Base-by-base conservation (phyloP, 768 basidiomycete species). In the Mycena floridula region DNA sequence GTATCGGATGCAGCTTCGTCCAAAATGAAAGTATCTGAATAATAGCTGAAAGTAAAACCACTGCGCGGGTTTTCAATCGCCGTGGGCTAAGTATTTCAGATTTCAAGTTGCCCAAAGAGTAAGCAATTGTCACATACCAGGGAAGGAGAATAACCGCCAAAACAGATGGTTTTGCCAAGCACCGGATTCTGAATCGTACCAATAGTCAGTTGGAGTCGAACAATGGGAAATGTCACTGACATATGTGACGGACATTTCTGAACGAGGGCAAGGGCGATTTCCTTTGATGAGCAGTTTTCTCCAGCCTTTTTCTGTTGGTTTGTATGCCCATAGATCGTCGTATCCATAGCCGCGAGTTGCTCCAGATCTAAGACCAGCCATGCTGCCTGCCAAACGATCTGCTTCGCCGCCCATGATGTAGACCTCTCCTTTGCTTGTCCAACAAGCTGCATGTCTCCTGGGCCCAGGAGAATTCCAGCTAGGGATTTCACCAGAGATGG, bases 21-120 rank as follows among this genome's bases (percentile, higher is more conserved):
- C 51, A 50, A 57, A 25, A 69, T 53, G 57, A 66, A 70, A 0
- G 69, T 69, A 43, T 72, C 69, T 18, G 66, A 65, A 48, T 58
- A 72, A 56, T 70, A 73, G 25, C 62, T 56, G 55, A 57, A 69
- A 3, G n/a, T 52, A 46, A 49, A 62, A 66, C 13, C 38, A 49
- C 2, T 15, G 32, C n/a, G n/a, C n/a, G n/a, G n/a, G n/a, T n/a
- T n/a, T n/a, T n/a, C n/a, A n/a, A 3, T 7, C 7, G 32, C 7
- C 32, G 32, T 7, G 13, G 3, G 32, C 32, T 25, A 15, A n/a
- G 5, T 40, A n/a, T 25, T 5, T 22, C 13, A 20, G 28, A 24
- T 43, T 43, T 43, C 21, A 22, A 25, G 42, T 26, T 26, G 3
- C 22, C 42, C 24, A 28, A 28, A 28, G 32, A 7, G 18, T 9